phyloP scores from a whole-genome alignment of 495 filamentous ascomycete genomes.

The Cryomyces minteri region DNA sequence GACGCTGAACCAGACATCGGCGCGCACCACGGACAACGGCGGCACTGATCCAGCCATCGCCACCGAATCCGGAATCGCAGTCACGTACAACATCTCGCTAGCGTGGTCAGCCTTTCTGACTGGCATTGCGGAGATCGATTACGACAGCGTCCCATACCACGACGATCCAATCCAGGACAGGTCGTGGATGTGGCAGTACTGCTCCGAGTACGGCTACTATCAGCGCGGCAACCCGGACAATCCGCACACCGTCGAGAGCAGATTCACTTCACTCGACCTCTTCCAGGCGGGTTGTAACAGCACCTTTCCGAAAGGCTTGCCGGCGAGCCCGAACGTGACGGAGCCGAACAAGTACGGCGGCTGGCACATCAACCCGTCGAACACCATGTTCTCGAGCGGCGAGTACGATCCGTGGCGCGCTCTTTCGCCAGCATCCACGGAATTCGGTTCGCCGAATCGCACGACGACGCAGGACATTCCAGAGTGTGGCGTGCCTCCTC shows the following conservation, averaged over 20 bases:
- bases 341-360: slow-evolving; percentile 18
- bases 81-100: slow-evolving; percentile 4
- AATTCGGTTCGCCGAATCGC: slow-evolving; percentile 2
- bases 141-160: slow-evolving; percentile 3
- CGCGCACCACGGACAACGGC: slow-evolving; percentile 4
- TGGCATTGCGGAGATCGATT: slow-evolving; percentile 6
- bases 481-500: slow-evolving; percentile 1
- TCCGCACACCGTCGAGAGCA: slow-evolving; percentile 28
- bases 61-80: slow-evolving; percentile 5
- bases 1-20: slow-evolving; percentile 12
- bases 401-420: slow-evolving; percentile 43
- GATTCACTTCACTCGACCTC: slow-evolving; percentile 31
- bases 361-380: slow-evolving; percentile 40
- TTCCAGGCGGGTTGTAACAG: slow-evolving; percentile 32
- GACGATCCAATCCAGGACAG: slow-evolving; percentile 15
- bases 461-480: neutral
- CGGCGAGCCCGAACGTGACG: slow-evolving; percentile 3
- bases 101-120: slow-evolving; percentile 6
- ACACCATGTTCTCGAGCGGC: slow-evolving; percentile 34
- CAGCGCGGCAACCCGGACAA: slow-evolving; percentile 32
- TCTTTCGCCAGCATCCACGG: slow-evolving; percentile 19
- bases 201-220: slow-evolving; percentile 35
- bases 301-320: slow-evolving; percentile 30
- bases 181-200: slow-evolving; percentile 42
- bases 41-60: slow-evolving; percentile 9